Evolutionary conservation across 495 filamentous ascomycete genomes (phyloP), one percentile per base, ranked within the genome.

Genomic region (Aspergillus ostianus): DNA sequence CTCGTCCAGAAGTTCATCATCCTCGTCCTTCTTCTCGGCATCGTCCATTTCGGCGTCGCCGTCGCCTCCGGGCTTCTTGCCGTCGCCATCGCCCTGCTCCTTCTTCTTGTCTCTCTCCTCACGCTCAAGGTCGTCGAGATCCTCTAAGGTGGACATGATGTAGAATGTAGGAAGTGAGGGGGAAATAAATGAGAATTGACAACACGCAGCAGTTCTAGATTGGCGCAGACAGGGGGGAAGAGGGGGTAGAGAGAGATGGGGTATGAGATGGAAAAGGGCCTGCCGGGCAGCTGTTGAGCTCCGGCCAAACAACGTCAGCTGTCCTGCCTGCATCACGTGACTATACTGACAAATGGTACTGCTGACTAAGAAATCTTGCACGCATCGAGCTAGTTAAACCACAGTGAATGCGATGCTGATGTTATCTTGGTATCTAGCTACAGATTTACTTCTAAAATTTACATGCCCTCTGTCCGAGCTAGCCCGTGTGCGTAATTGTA

Each of bases 11-110:
- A 90, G 80, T 61, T 95, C 90, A 30, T 92, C 90, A 67, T 87
- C 87, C 56, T 83, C 82, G 18, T 86, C 82, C 58, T 84, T 84
- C 70, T 82, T 81, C 67, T 89, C 91, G n/a, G 77, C 84, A 74
- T 90, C 87, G 68, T 94, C 86, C 94, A 97, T 97, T 47, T 94
- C 92, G 48, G 89, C 88, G 77, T 97, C 93, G 30, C 67, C 76
- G 73, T 88, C 85, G 50, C 77, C 73, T 52, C 76, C 73, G 52
- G 80, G 78, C 71, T 88, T 88, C 73, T 84, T 83, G 69, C 64
- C 79, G 61, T 79, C 74, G 57, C 73, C 78, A 66, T 83, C 76
- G 15, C 73, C 77, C 75, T 87, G 75, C 73, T 87, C 80, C 61
- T 85, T 76, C 69, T 88, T 87, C 68, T 90, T 85, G 70, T 91